Percentiles rank a stretch among this genome's conserved stretches.
These are phyloP conservation scores for Naganishia antarctica DNA, from an alignment of 768 basidiomycete species.

Conservation along the genomic window DNA sequence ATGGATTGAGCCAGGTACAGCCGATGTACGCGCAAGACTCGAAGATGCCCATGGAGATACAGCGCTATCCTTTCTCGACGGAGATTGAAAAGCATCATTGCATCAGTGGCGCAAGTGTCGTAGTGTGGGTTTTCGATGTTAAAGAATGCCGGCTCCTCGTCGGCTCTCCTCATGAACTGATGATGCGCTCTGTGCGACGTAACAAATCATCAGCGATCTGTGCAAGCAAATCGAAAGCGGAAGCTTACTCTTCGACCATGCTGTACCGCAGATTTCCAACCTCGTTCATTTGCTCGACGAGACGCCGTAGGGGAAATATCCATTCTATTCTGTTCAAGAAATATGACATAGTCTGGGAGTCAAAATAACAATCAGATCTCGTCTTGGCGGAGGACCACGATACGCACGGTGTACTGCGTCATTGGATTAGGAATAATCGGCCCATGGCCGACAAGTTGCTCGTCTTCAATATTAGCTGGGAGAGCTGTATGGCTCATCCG, in stretches of 20 bases:
- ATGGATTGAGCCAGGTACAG: conserved; percentile 7
- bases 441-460: not conserved
- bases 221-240: not conserved
- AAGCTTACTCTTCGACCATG: not conserved
- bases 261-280: not conserved
- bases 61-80: not conserved
- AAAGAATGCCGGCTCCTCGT: not conserved
- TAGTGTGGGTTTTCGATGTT: not conserved
- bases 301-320: not conserved
- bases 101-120: too few species aligned
- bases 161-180: not conserved
- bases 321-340: conserved; percentile 12
- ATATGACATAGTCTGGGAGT: conserved; percentile 17
- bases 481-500: not conserved
- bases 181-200: not conserved
- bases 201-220: not conserved
- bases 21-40: conserved; percentile 1
- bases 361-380: too few species aligned
- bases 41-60: not conserved
- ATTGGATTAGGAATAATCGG: conserved; percentile 15
- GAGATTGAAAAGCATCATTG: too few species aligned
- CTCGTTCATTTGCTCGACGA: not conserved
- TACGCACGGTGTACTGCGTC: conserved; percentile 7
- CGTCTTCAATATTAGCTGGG: conserved; percentile 12
- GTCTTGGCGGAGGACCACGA: too few species aligned